Conservation (phyloP, 2,329 filamentous ascomycete species). For the Hypoxylon sp. region DNA sequence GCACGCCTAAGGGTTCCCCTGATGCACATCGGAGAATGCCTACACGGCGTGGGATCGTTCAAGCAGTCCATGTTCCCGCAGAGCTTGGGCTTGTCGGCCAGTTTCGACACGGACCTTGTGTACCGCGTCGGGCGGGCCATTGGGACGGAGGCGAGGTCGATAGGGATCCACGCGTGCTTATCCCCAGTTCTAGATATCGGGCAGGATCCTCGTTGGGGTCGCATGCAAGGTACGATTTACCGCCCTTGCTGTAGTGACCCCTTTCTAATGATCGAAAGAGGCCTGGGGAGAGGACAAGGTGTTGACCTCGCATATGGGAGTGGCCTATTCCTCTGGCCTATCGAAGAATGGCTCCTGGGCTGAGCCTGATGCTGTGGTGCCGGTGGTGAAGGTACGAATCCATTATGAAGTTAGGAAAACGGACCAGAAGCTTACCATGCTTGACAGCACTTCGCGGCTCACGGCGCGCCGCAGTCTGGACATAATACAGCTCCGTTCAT, state of each 20-base stretch:
- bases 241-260: not conserved
- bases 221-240: conserved; percentile 53
- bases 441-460: conserved; percentile 57
- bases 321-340: conserved; percentile 57
- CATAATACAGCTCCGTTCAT: conserved; percentile 59
- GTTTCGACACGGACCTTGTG: conserved; percentile 57
- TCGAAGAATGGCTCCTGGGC: conserved; percentile 59
- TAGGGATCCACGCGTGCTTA: conserved; percentile 59
- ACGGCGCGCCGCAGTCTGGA: conserved; percentile 57
- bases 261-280: conserved; percentile 47
- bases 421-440: not conserved
- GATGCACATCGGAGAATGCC: conserved; percentile 58
- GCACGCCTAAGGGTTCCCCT: conserved; percentile 55
- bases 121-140: conserved; percentile 57
- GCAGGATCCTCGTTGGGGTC: conserved; percentile 58
- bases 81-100: conserved; percentile 55
- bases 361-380: conserved; percentile 56
- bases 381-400: conserved; percentile 55
- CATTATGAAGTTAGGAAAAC: not conserved
- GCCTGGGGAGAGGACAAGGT: conserved; percentile 61
- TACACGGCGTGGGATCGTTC: conserved; percentile 59
- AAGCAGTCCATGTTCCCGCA: conserved; percentile 61
- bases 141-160: conserved; percentile 57
- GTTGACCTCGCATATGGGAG: conserved; percentile 58
- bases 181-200: conserved; percentile 59